Conservation (phyloP, 257 asterid species). For the Lycium barbarum region DNA sequence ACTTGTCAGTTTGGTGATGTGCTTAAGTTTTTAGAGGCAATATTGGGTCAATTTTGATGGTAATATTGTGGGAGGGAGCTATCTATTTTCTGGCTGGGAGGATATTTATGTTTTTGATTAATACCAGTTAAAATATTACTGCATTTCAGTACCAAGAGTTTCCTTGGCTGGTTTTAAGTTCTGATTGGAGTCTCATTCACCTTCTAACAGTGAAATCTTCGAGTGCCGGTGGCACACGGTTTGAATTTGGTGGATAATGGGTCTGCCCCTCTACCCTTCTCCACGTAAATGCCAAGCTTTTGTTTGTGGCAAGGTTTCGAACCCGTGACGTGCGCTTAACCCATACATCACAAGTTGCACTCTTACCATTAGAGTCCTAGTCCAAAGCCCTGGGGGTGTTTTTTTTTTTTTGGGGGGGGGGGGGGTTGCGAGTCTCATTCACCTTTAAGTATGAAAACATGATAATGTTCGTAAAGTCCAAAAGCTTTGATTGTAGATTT, state of each 20-base stretch:
- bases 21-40: not conserved
- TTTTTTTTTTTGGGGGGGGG: too few relatives aligned
- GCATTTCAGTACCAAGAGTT: not conserved
- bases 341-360: not conserved
- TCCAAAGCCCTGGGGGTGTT: not conserved
- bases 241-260: not conserved
- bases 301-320: not conserved
- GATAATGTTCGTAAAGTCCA: not conserved
- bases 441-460: constrained; percentile 6
- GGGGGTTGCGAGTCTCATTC: not conserved
- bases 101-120: not conserved
- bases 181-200: constrained; percentile 1
- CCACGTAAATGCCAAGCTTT: not conserved
- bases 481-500: constrained; percentile 28
- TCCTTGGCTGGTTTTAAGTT: not conserved
- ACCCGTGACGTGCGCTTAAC: not conserved
- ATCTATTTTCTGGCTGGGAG: not conserved
- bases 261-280: not conserved
- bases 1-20: not conserved
- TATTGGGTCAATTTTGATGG: constrained; percentile 24
- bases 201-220: not conserved
- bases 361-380: not conserved
- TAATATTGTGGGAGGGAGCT: not conserved
- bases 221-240: not conserved
- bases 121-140: not conserved